Evolutionary conservation across 352 stramenopile species (phyloP).

Genomic region (Globisporangium radiosum): DNA sequence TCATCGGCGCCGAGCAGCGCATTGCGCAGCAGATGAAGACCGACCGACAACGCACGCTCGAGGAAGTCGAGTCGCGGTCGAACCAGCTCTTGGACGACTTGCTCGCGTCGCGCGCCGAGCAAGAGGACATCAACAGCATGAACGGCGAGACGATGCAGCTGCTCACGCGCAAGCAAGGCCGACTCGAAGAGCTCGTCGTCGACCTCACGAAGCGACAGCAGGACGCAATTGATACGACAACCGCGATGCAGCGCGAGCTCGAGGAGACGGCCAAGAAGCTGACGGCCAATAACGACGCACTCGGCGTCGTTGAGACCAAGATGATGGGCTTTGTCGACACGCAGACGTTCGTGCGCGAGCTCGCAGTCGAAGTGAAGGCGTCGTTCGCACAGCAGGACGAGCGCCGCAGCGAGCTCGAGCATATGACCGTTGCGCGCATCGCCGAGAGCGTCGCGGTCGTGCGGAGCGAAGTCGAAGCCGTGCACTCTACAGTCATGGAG

Average conservation of each 20-base stretch:
- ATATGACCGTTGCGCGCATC: conserved; percentile 45
- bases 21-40: conserved; percentile 72
- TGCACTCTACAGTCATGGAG: conserved; percentile 44
- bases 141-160: conserved; percentile 59
- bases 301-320: conserved; percentile 47
- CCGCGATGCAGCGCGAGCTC: conserved; percentile 38
- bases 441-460: conserved; percentile 40
- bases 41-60: conserved; percentile 44
- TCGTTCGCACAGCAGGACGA: conserved; percentile 31
- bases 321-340: conserved; percentile 52
- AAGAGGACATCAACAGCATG: conserved; percentile 80
- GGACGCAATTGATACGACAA: conserved; percentile 20
- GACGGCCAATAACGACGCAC: conserved; percentile 26
- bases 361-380: conserved; percentile 35
- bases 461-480: conserved; percentile 36
- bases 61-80: conserved; percentile 50
- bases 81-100: conserved; percentile 69
- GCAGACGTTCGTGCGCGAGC: conserved; percentile 31
- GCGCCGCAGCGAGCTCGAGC: conserved; percentile 44
- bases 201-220: conserved; percentile 51
- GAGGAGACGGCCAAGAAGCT: conserved; percentile 53
- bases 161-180: conserved; percentile 40
- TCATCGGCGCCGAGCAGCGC: conserved; percentile 68
- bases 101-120: conserved; percentile 47
- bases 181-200: conserved; percentile 48